phyloP scores from a whole-genome alignment of 2,329 filamentous ascomycete genomes.

The Beauveria pseudobassiana region DNA sequence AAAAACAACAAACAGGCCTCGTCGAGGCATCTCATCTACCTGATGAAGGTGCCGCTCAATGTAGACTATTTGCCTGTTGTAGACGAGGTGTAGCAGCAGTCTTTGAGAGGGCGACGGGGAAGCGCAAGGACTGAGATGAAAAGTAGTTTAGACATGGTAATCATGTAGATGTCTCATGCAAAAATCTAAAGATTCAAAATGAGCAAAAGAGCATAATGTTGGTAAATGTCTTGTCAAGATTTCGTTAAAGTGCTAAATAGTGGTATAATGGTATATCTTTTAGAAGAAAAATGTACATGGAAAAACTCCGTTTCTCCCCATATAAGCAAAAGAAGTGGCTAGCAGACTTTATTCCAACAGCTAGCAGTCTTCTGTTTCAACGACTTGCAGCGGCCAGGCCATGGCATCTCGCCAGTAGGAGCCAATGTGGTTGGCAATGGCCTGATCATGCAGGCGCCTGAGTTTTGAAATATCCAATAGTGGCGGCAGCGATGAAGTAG shows the following conservation, averaged over 20 bases:
- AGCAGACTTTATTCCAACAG: too few relatives aligned
- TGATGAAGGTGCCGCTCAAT: not conserved
- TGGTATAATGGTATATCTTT: conserved; percentile 2
- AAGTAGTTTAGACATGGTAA: not conserved
- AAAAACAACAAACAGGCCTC: not conserved
- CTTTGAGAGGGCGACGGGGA: not conserved
- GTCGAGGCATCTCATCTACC: not conserved
- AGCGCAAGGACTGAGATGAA: not conserved
- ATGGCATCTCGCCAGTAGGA: conserved; percentile 13
- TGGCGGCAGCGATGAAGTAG: conserved; percentile 29
- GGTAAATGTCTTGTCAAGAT: not conserved
- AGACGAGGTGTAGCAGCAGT: not conserved
- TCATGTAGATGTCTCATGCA: not conserved
- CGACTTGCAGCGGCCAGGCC: conserved; percentile 13
- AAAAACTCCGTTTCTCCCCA: not conserved
- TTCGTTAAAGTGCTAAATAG: not conserved
- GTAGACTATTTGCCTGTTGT: not conserved
- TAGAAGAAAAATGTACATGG: not conserved
- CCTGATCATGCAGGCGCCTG: conserved; percentile 12
- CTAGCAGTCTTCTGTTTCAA: conserved; percentile 9
- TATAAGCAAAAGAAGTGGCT: not conserved
- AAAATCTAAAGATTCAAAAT: not conserved
- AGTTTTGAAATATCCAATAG: conserved; percentile 25
- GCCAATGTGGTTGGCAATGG: conserved; percentile 13
- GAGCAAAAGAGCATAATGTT: not conserved